phyloP scores from a whole-genome alignment of 2,329 filamentous ascomycete species.

The Cladosporium sp. region DNA sequence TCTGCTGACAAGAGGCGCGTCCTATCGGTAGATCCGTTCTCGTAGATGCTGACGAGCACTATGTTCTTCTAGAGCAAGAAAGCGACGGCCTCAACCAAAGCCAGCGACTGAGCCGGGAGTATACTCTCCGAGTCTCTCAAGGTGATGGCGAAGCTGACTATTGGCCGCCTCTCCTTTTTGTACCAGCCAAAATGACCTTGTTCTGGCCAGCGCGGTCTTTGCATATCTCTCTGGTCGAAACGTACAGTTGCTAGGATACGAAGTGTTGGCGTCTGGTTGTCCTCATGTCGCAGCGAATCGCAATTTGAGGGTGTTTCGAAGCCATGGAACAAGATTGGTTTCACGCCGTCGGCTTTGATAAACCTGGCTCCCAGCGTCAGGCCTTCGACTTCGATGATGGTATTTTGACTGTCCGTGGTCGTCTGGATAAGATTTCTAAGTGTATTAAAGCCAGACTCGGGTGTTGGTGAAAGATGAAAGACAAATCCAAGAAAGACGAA shows the following conservation, averaged over 20 bases:
- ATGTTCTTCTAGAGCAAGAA: conserved; percentile 8
- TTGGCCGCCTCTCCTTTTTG: neutral
- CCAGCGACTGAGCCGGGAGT: conserved; percentile 9
- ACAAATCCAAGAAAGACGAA: no score
- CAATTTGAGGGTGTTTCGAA: neutral
- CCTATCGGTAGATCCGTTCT: conserved; percentile 9
- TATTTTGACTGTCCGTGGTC: no score
- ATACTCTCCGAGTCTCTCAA: conserved; percentile 5
- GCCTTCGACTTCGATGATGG: neutral
- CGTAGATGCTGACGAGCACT: conserved; percentile 12
- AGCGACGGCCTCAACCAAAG: conserved; percentile 6
- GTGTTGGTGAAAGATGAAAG: no score
- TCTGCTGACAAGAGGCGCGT: conserved; percentile 4
- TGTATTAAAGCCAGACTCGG: no score
- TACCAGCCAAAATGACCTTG: neutral
- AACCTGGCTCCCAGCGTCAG: neutral
- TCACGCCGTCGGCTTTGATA: neutral
- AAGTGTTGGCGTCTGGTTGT: neutral
- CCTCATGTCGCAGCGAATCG: neutral
- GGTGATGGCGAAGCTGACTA: conserved; percentile 11
- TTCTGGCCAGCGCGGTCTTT: neutral
- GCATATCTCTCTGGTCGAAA: neutral
- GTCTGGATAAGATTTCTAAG: no score
- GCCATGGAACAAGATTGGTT: neutral
- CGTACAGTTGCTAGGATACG: neutral